Evolutionary conservation across 2,329 filamentous ascomycete species (phyloP).

Genomic region (Emmonsia crescens): DNA sequence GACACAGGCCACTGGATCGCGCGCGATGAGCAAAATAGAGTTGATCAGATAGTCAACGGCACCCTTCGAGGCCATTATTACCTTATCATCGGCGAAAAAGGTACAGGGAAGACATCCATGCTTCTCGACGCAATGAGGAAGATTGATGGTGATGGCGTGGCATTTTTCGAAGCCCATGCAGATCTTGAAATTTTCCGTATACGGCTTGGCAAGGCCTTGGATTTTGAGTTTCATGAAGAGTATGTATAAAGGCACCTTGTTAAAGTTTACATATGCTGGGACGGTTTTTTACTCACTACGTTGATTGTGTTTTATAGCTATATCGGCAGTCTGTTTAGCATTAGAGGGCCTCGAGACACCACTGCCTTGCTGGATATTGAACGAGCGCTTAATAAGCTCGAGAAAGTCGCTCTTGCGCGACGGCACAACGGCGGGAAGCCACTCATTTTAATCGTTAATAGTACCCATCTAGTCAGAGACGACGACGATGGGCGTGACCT

Average conservation of each 20-base stretch:
- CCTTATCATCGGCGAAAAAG: conserved; percentile 87
- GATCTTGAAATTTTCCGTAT: conserved; percentile 93
- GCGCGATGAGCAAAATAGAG: conserved; percentile 67
- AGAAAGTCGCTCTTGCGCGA: conserved; percentile 72
- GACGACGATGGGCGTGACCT: conserved; percentile 89
- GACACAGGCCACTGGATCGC: conserved; percentile 64
- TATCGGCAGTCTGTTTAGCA: conserved; percentile 90
- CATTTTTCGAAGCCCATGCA: conserved; percentile 94
- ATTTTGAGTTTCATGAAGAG: conserved; percentile 96
- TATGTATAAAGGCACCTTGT: conserved; percentile 37
- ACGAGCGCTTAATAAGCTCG: conserved; percentile 90
- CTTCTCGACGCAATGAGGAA: conserved; percentile 90
- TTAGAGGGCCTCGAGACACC: conserved; percentile 81
- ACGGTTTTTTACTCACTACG: too few relatives aligned
- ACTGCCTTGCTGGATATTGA: conserved; percentile 92
- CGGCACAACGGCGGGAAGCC: conserved; percentile 54
- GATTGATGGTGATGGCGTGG: conserved; percentile 74
- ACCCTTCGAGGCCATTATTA: conserved; percentile 71
- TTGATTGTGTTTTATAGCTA: conserved; percentile 22
- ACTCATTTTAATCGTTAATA: conserved; percentile 87
- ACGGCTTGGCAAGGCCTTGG: conserved; percentile 80
- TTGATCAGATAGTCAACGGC: conserved; percentile 76
- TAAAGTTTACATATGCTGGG: neutral
- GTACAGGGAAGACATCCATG: conserved; percentile 95
- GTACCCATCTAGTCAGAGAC: conserved; percentile 80